Evolutionary conservation across 1,139 yeast genomes (phyloP), one percentile per base, ranked within the genome.

Genomic region (Kodamaea ohmeri): DNA sequence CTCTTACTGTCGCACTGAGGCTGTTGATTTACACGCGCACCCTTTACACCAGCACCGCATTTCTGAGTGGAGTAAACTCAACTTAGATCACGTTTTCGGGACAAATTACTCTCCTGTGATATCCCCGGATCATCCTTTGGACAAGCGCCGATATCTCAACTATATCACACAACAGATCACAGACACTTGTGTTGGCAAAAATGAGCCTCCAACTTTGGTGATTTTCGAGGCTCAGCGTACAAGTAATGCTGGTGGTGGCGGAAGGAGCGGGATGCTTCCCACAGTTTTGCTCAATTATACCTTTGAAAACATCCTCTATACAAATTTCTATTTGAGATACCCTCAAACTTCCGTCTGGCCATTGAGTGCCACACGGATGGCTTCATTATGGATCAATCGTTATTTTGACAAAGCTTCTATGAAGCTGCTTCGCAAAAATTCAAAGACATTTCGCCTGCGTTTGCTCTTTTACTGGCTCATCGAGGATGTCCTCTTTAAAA

Each of bases 191-290:
- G 14, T 20, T 3, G 26, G 19, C 9, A 13, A 11, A 6, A 19
- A 14, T 6, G 18, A 26, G n/a, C 19, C 34, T 4, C 56, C 62
- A 2, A 47, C 56, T 37, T 39, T 64, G 12, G 53, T 61, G 18
- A 53, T 63, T 18, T 57, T 69, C 34, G 75, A 69, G 44, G 56
- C 61, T 34, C 75, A 69, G 47, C 46, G 75, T 25, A 69, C 73
- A 1, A 34, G 36, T 14, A 35, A 36, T 18, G 35, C 33, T n/a
- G 39, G 37, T 7, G 38, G 40, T 1, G 37, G 37, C 15, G 43
- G 40, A 7, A 25, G 41, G 11, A 25, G 37, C 13, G 41, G 41
- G 2, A 34, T 40, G 21, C 51, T 69, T n/a, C 75, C 74, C 9
- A 63, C 54, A 24, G 68, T 69, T 6, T 51, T 68, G 12, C 46